These are phyloP conservation scores for Quercus mongolica DNA, from an alignment of 306 rosid genomes.

Conservation along the genomic window DNA sequence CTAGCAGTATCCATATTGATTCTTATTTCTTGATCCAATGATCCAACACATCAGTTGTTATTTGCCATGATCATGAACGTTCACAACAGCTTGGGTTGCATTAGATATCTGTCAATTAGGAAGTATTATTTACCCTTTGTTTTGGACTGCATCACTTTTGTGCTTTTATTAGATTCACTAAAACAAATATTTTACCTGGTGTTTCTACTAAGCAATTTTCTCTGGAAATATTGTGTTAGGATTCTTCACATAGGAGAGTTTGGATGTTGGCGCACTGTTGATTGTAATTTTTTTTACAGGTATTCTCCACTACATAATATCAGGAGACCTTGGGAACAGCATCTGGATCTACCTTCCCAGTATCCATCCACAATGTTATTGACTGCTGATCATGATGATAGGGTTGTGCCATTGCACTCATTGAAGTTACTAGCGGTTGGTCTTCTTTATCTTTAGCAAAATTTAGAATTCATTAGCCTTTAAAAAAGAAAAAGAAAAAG, in stretches of 20 bases:
- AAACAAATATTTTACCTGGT: background rate
- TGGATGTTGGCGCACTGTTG: background rate
- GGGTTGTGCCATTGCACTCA: slow-evolving; percentile 90
- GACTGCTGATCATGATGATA: slow-evolving; percentile 98
- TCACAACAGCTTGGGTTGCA: background rate
- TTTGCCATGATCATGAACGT: background rate
- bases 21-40: background rate
- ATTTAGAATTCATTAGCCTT: background rate
- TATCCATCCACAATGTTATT: slow-evolving; percentile 88
- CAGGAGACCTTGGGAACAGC: slow-evolving; percentile 81
- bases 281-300: slow-evolving; percentile 33
- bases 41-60: background rate
- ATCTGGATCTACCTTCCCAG: slow-evolving; percentile 44
- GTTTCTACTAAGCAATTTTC: background rate
- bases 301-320: slow-evolving; percentile 95
- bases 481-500: too few relatives aligned
- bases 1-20: background rate
- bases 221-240: background rate
- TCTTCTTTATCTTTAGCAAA: slow-evolving; percentile 9
- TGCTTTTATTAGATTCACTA: background rate
- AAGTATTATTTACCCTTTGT: background rate
- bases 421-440: slow-evolving; percentile 85
- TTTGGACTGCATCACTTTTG: background rate
- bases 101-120: background rate
- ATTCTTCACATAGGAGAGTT: background rate